Percentiles rank a stretch among this genome's conserved stretches.
Conservation (phyloP, 176 grass and related monocot species). For the Oryza meridionalis region DNA sequence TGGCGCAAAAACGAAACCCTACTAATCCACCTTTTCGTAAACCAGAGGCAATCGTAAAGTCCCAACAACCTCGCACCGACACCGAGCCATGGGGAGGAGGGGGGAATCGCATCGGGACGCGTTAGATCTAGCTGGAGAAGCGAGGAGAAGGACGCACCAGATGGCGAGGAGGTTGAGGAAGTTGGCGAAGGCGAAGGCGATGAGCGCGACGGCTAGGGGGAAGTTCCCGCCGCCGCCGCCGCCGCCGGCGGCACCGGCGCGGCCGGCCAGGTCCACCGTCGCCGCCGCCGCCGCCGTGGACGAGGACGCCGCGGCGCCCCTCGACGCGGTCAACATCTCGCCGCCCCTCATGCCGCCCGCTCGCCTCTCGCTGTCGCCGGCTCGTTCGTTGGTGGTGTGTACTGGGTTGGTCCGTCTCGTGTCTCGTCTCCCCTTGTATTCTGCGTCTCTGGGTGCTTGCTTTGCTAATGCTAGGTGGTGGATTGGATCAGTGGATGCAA, state of each 20-base stretch:
- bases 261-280: constrained; percentile 16
- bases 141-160: constrained; percentile 53
- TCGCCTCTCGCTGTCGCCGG: not conserved
- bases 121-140: constrained; percentile 11
- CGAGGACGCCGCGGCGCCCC: constrained; percentile 38
- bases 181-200: constrained; percentile 77
- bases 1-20: constrained; percentile 8
- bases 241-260: not conserved
- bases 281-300: constrained; percentile 33
- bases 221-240: constrained; percentile 49
- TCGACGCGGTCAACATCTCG: constrained; percentile 67
- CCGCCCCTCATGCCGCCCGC: constrained; percentile 44
- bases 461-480: not conserved
- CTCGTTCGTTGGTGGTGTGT: not conserved
- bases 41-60: constrained; percentile 17
- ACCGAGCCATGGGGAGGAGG: not conserved
- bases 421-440: not conserved
- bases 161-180: constrained; percentile 82
- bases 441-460: not conserved
- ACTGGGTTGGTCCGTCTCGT: not conserved
- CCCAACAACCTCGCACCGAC: constrained; percentile 38
- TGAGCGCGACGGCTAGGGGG: constrained; percentile 69
- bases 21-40: not conserved
- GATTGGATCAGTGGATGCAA: not conserved
- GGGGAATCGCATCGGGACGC: not conserved